Evolutionary conservation across 257 asterid genomes (phyloP), one percentile per base, ranked within the genome.

Genomic region (Parsonsia alboflavescens): DNA sequence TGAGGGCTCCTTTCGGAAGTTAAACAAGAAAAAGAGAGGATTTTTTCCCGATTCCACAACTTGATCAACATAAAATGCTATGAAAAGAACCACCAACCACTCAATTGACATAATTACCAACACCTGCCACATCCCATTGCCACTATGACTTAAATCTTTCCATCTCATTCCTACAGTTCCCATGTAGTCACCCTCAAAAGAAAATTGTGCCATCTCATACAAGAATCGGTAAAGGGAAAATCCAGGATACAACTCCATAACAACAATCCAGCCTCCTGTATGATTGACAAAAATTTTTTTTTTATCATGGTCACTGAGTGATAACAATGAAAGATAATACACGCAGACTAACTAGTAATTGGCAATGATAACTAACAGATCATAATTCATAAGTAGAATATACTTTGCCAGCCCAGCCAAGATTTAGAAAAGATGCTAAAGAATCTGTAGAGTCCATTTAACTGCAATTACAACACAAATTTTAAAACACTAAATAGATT

Each of bases 161-260:
- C 98, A 95, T 81, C 84, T 78, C 99, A 95, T 95, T 76, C 99
- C 99, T 71, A 71, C 86, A 63, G 91, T 95, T 80, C 99, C 99
- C 96, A 87, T 86, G 70, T 84, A 90, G 74, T 73, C 64, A 36
- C 98, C 97, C 59, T 13, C 10, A 71, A 90, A 92, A 56, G 98
- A 52, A 82, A 91, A 92, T 75, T 92, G 87, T 30, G 96, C 82
- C 74, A 95, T 83, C 86, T 95, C 98, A 21, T 86, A 90, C 61
- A 95, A 79, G 56, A 98, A 98, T 73, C 99, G 96, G 71, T 80
- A 92, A 75, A 95, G 94, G 72, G 96, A 75, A 79, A 92, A 95
- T 73, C 98, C 99, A 73, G 98, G 99, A 86, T 76, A 95, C 79
- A 95, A 76, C 75, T 95, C 98, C 96, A 95, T 82, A 39, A 92